Evolutionary conservation across 2,329 filamentous ascomycete genomes (phyloP).

Genomic region (Cadophora gregata): DNA sequence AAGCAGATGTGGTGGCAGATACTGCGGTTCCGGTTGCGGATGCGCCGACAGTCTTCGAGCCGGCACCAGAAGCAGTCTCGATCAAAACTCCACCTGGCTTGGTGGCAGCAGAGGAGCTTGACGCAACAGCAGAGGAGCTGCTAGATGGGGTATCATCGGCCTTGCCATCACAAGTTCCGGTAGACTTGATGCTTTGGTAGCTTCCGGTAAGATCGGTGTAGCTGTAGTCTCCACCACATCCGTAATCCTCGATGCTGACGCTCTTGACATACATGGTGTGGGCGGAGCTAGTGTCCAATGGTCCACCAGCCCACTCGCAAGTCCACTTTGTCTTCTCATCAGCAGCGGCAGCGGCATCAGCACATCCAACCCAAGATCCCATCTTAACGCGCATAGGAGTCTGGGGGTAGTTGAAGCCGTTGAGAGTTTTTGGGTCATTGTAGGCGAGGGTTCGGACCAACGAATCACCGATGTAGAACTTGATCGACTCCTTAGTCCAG

Average conservation of each 20-base stretch:
- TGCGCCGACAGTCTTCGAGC: not conserved
- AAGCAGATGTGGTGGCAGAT: conserved; percentile 24
- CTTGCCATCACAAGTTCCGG: conserved; percentile 34
- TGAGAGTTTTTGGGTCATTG: conserved; percentile 52
- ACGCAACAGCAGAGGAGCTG: conserved; percentile 20
- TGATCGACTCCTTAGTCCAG: conserved; percentile 65
- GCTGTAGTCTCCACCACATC: conserved; percentile 55
- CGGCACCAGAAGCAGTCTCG: conserved; percentile 8
- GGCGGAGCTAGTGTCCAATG: conserved; percentile 51
- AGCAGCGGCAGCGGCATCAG: conserved; percentile 47
- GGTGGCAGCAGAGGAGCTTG: conserved; percentile 24
- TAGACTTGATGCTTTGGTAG: conserved; percentile 54
- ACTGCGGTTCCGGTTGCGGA: conserved; percentile 16
- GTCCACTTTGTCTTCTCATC: conserved; percentile 59
- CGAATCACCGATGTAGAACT: conserved; percentile 63
- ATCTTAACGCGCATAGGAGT: conserved; percentile 72
- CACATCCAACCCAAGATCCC: conserved; percentile 57
- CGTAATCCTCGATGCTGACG: conserved; percentile 57
- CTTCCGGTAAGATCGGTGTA: conserved; percentile 55
- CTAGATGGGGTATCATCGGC: conserved; percentile 14
- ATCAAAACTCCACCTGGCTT: conserved; percentile 17
- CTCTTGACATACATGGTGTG: conserved; percentile 58
- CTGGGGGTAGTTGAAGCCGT: conserved; percentile 67
- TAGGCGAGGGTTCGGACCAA: conserved; percentile 55
- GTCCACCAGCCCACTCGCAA: conserved; percentile 71